Evolutionary conservation across 768 basidiomycete genomes (phyloP).

Genomic region (Rhodotorula taiwanensis): DNA sequence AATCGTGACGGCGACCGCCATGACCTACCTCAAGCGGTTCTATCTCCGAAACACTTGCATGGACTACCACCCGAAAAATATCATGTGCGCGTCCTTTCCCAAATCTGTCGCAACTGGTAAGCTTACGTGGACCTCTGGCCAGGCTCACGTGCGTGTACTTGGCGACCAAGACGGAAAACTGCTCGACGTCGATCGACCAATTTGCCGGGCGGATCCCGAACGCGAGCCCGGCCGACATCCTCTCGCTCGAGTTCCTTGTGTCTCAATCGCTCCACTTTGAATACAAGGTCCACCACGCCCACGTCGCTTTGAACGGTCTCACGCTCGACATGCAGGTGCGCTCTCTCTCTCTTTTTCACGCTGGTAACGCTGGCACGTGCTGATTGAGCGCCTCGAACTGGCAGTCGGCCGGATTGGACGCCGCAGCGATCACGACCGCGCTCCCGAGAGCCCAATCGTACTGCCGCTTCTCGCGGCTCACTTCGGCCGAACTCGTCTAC

Average conservation of each 20-base stretch:
- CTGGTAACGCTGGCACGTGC: no score
- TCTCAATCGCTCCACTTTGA: slow-evolving; percentile 91
- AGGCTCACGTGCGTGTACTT: slow-evolving; percentile 95
- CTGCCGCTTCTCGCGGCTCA: slow-evolving; percentile 59
- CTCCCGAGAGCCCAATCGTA: slow-evolving; percentile 4
- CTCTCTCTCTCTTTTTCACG: neutral
- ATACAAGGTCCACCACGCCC: slow-evolving; percentile 86
- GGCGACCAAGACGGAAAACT: slow-evolving; percentile 95
- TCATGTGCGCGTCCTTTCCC: slow-evolving; percentile 64
- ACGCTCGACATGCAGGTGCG: slow-evolving; percentile 79
- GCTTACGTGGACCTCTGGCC: slow-evolving; percentile 1
- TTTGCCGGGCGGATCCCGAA: slow-evolving; percentile 75
- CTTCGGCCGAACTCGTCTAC: slow-evolving; percentile 85
- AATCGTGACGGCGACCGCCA: slow-evolving; percentile 85
- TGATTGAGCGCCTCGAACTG: no score
- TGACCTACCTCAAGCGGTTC: slow-evolving; percentile 88
- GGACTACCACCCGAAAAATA: slow-evolving; percentile 99
- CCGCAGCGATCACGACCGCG: neutral
- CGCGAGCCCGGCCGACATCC: slow-evolving; percentile 61
- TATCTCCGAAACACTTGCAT: slow-evolving; percentile 96
- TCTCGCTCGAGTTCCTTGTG: slow-evolving; percentile 90
- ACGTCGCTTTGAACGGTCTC: slow-evolving; percentile 79
- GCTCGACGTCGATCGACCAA: slow-evolving; percentile 75
- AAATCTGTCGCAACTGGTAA: no score
- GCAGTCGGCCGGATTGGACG: slow-evolving; percentile 6